These are phyloP conservation scores for Tausonia pullulans DNA, from an alignment of 1,284 basidiomycete species.

Conservation along the genomic window DNA sequence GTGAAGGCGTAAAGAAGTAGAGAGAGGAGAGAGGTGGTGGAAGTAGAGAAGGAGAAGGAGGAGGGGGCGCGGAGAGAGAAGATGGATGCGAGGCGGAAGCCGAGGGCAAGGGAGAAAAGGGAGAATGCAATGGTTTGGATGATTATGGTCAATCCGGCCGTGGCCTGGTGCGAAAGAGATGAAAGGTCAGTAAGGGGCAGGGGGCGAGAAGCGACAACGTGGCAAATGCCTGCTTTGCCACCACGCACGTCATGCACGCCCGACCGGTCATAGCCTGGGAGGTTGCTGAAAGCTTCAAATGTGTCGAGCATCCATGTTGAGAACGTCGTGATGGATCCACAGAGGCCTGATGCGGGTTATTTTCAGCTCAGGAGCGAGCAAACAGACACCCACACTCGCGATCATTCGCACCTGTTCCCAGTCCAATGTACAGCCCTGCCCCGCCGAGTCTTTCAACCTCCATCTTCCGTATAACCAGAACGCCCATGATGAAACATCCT, in stretches of 20 bases:
- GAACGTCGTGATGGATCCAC: conserved; percentile 92
- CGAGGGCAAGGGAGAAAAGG: conserved; percentile 52
- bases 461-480: conserved; percentile 55
- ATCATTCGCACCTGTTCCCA: conserved; percentile 59
- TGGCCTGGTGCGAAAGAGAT: conserved; percentile 43
- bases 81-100: conserved; percentile 43
- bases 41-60: conserved; percentile 23
- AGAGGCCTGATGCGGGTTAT: conserved; percentile 53
- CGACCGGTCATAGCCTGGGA: conserved; percentile 45
- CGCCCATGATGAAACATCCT: conserved; percentile 88
- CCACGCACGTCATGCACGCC: conserved; percentile 65
- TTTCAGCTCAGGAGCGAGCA: neutral
- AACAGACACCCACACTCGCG: neutral
- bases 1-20: conserved; percentile 21
- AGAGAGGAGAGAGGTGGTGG: conserved; percentile 6
- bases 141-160: conserved; percentile 76
- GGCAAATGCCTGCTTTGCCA: no score
- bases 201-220: conserved; percentile 4
- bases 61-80: conserved; percentile 21
- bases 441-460: conserved; percentile 63
- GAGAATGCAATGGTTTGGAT: conserved; percentile 65
- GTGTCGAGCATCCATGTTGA: conserved; percentile 87
- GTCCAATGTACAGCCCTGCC: conserved; percentile 72
- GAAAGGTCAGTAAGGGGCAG: neutral
- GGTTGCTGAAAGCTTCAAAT: conserved; percentile 76